Base-by-base conservation (phyloP, 2,329 filamentous ascomycete species). In the Pseudocercospora crystallina region DNA sequence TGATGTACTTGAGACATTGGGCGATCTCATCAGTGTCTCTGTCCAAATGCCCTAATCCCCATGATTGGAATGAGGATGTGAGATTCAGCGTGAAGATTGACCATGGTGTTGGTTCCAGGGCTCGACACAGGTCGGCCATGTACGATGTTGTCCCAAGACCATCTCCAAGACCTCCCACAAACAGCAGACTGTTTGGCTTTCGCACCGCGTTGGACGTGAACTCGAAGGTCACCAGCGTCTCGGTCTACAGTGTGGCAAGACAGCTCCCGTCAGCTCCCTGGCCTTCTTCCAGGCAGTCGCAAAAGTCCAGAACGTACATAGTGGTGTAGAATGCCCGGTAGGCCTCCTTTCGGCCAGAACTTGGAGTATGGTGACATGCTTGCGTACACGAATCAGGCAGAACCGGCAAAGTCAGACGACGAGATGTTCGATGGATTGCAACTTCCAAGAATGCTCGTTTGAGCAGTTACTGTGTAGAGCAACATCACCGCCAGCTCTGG, bases 151-250 rank as follows among this genome's bases (percentile, higher is more conserved):
- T 59, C 20, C 49, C 60, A 15, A 64, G 56, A 12, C 61, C 61
- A 37, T 64, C 61, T 2, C 61, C 61, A 11, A 64, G 40, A 7
- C 61, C 61, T 35, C 61, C 61, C 11, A 64, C 46, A 47, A 64
- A 64, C 15, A 64, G 53, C 13, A 64, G 51, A 35, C 49, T 59
- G 44, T 65, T 52, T n/a, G 61, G 61, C 37, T 63, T 62, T 45
- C 56, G 60, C 29, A 53, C 39, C 20, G 50, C 52, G 37, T 47
- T 57, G 15, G 67, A 62, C 5, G 67, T 67, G 49, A 71, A 73
- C 53, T 73, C 71, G 52, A 73, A 73, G 59, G 61, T 59, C 11
- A 70, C 65, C 14, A 73, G 65, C 3, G 63, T 68, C 51, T 73
- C 71, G 12, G 70, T 71, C 70, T 73, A 54, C 36, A 20, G 10